These are phyloP conservation scores for Mycena vitilis DNA, from an alignment of 768 basidiomycete species.

Conservation along the genomic window DNA sequence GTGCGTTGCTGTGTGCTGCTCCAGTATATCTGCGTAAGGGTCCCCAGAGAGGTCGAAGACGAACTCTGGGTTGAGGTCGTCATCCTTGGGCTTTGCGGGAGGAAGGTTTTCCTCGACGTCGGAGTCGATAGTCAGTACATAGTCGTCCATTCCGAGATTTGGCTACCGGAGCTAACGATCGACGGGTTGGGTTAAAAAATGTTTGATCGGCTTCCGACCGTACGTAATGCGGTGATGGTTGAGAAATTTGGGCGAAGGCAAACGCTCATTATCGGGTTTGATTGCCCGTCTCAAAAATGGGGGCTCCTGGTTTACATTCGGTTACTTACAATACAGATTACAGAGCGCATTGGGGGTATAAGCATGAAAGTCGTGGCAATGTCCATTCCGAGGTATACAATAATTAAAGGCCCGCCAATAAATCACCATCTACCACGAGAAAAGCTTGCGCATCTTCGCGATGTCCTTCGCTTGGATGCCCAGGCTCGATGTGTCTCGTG, in stretches of 20 bases:
- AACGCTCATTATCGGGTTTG: neutral
- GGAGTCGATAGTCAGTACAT: conserved; percentile 88
- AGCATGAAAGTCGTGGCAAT: conserved; percentile 27
- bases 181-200: neutral
- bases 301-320: conserved; percentile 23
- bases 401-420: conserved; percentile 20
- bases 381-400: conserved; percentile 29
- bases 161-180: neutral
- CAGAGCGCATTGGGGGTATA: conserved; percentile 32
- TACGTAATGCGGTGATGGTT: neutral
- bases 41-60: conserved; percentile 84
- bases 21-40: conserved; percentile 69
- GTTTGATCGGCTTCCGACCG: neutral
- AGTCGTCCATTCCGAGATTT: conserved; percentile 61
- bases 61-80: conserved; percentile 84
- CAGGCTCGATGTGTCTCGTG: conserved; percentile 33
- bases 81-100: conserved; percentile 55
- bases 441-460: conserved; percentile 62
- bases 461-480: conserved; percentile 51
- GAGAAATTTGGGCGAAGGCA: neutral
- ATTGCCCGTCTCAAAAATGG: neutral
- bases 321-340: conserved; percentile 23
- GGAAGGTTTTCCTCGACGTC: conserved; percentile 68
- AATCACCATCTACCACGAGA: conserved; percentile 51
- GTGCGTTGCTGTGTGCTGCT: conserved; percentile 51